Base-by-base conservation (phyloP, 2,329 filamentous ascomycete genomes). In the Epichloe sp. region DNA sequence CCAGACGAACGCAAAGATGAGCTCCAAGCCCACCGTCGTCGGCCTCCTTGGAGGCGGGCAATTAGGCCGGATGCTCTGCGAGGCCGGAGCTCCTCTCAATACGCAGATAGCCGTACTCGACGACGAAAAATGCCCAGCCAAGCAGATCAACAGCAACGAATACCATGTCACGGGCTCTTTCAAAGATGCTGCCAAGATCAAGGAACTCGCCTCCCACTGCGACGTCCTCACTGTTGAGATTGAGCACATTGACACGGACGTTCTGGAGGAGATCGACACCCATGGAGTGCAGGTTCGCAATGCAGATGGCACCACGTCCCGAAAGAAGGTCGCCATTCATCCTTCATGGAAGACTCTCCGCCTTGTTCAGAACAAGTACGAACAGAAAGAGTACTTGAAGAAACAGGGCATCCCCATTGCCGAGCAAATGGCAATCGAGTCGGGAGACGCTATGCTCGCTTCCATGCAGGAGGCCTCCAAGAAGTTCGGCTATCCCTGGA, bases 151-250 rank as follows among this genome's bases (percentile, higher is more conserved):
- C 68, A 78, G 80, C 57, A 86, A 85, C 65, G 70, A 75, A 57
- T 74, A 76, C 56, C 88, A 96, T 64, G 79, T 95, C 52, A 78
- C 82, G 17, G 91, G 90, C 52, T 95, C 89, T 0, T 96, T 95
- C 76, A 90, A 88, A 64, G 85, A 95, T 58, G 73, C 83, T 0
- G 78, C 79, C 36, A 84, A 86, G 57, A 89, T 97, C 57, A 80
- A 82, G 43, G 76, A 88, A 65, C 75, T 97, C n/a, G 89, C 91
- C 2, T 70, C 77, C 40, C 70, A 75, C 36, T 88, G 83, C 59
- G 87, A 95, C 64, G 80, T 95, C 15, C 73, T 96, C 54, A 96
- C 89, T 0, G 87, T 95, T 14, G 91, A 97, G 68, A 96, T 95
- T 56, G 91, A 97, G 73, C 91, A 96, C 68, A 85, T 96, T 53